Conservation (phyloP, 345 rosid genomes). For the Hibiscus mutabilis region DNA sequence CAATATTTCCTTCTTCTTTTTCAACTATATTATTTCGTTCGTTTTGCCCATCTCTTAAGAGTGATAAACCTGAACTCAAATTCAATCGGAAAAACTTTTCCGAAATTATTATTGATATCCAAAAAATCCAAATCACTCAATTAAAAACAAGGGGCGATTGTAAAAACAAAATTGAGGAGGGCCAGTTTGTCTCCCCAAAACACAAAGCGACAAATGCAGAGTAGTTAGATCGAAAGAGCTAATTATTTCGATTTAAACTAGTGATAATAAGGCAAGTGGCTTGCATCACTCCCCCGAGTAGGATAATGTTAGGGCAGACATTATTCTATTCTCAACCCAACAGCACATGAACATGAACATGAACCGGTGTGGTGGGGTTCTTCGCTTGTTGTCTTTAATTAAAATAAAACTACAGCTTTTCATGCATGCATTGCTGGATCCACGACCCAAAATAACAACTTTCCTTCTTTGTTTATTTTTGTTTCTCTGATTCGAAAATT, state of each 20-base stretch:
- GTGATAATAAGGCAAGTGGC: slow-evolving; percentile 26
- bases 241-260: background rate
- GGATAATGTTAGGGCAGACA: slow-evolving; percentile 24
- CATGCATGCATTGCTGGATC: slow-evolving; percentile 33
- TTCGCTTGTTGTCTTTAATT: slow-evolving; percentile 11
- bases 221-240: background rate
- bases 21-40: too few relatives aligned
- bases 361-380: slow-evolving; percentile 21
- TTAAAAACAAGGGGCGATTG: background rate
- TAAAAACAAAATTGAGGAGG: background rate
- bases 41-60: too few relatives aligned
- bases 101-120: too few relatives aligned
- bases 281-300: background rate
- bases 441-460: slow-evolving; percentile 17
- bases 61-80: too few relatives aligned
- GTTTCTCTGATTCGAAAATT: slow-evolving; percentile 13
- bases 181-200: background rate
- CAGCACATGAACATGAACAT: slow-evolving; percentile 14
- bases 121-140: background rate
- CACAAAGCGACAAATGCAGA: background rate
- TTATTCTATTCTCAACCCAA: slow-evolving; percentile 2
- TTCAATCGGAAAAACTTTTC: too few relatives aligned
- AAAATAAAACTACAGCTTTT: slow-evolving; percentile 21
- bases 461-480: slow-evolving; percentile 9
- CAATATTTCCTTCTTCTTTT: too few relatives aligned